Evolutionary conservation across 306 rosid species (phyloP).

Genomic region (Trifolium dubium): DNA sequence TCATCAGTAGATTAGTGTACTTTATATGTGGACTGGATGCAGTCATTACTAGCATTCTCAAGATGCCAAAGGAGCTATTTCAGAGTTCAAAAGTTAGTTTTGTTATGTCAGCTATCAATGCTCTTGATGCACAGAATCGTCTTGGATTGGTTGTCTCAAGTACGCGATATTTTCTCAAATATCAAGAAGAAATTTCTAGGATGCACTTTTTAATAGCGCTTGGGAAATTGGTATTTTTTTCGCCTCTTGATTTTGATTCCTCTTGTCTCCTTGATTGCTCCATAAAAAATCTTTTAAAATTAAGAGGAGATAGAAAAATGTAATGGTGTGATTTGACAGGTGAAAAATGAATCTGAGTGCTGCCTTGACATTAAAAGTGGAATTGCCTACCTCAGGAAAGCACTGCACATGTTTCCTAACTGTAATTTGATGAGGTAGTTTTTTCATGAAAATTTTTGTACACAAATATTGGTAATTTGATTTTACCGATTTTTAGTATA

Average conservation of each 20-base stretch:
- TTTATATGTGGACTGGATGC: conserved; percentile 71
- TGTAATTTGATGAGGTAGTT: conserved; percentile 73
- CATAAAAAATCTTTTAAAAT: conserved; percentile 4
- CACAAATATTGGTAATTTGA: not conserved
- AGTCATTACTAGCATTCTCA: conserved; percentile 58
- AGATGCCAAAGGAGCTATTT: conserved; percentile 80
- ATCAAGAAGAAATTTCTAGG: conserved; percentile 68
- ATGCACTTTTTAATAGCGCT: conserved; percentile 85
- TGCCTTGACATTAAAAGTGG: conserved; percentile 71
- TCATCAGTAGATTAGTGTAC: conserved; percentile 75
- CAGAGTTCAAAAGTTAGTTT: conserved; percentile 75
- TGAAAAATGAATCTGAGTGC: conserved; percentile 60
- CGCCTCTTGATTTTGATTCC: conserved; percentile 36
- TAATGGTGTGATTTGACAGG: conserved; percentile 50
- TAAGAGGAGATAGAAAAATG: not conserved
- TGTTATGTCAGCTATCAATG: conserved; percentile 78
- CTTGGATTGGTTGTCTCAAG: conserved; percentile 67
- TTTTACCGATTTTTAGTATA: conserved; percentile 1
- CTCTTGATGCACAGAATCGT: conserved; percentile 64
- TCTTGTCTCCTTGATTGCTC: conserved; percentile 2
- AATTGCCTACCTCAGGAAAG: conserved; percentile 72
- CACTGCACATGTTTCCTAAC: conserved; percentile 86
- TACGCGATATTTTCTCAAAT: conserved; percentile 56
- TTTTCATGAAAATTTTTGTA: conserved; percentile 10
- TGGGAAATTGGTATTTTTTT: conserved; percentile 73